phyloP scores from a whole-genome alignment of 495 filamentous ascomycete genomes.

The Amorphotheca resinae region DNA sequence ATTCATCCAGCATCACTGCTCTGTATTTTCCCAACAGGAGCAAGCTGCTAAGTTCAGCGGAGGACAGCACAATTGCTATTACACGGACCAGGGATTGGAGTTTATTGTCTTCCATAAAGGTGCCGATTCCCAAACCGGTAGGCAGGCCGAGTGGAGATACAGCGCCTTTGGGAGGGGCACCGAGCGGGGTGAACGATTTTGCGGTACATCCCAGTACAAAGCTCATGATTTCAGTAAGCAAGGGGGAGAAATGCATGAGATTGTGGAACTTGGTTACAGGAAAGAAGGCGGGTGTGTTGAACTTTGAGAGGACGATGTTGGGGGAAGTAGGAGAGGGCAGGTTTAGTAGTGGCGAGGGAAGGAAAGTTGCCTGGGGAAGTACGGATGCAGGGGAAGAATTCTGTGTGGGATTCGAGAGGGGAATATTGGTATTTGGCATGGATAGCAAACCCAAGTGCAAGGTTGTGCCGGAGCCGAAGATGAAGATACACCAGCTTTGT shows the following conservation, averaged over 20 bases:
- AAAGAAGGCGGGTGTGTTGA: slow-evolving; percentile 84
- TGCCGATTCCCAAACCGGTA: slow-evolving; percentile 67
- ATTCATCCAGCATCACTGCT: slow-evolving; percentile 64
- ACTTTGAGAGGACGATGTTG: slow-evolving; percentile 58
- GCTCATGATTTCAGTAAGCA: slow-evolving; percentile 82
- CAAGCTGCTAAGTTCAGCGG: slow-evolving; percentile 72
- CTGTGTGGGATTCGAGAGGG: slow-evolving; percentile 78
- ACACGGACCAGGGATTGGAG: slow-evolving; percentile 82
- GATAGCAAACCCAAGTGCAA: slow-evolving; percentile 69
- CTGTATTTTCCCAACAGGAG: slow-evolving; percentile 73
- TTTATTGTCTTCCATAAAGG: slow-evolving; percentile 79
- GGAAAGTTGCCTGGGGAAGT: slow-evolving; percentile 67
- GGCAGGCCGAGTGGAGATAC: slow-evolving; percentile 87
- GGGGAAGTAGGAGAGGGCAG: slow-evolving; percentile 61
- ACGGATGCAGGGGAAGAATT: slow-evolving; percentile 61
- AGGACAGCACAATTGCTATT: slow-evolving; percentile 82
- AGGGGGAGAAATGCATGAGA: slow-evolving; percentile 80
- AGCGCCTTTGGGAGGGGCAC: slow-evolving; percentile 66
- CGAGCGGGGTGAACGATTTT: slow-evolving; percentile 87
- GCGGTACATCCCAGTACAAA: slow-evolving; percentile 94
- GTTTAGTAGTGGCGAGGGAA: slow-evolving; percentile 70
- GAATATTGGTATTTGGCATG: slow-evolving; percentile 73
- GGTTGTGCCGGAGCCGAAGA: slow-evolving; percentile 51
- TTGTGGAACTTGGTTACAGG: slow-evolving; percentile 96
- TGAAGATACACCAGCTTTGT: slow-evolving; percentile 69